Evolutionary conservation across 2,329 filamentous ascomycete species (phyloP), one percentile per base, ranked within the genome.

Genomic region (Orbilia oligospora): DNA sequence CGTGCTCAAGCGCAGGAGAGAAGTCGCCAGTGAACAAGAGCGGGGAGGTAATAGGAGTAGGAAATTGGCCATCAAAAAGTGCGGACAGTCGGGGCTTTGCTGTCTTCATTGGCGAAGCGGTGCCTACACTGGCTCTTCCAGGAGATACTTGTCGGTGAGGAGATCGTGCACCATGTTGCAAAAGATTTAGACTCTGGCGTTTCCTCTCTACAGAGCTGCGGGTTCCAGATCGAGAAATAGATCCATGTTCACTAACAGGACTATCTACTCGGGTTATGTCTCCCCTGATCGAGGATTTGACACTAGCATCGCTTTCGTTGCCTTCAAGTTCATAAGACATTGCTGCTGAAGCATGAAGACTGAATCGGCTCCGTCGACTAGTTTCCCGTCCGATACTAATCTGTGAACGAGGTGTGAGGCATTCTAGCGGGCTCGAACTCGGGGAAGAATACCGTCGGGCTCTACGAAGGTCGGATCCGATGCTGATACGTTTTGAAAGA

Each of bases 361-460:
- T 71, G 49, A 81, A 79, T 22, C 80, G 79, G 18, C 77, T 80
- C 41, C 80, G 80, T 49, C 76, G 69, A 4, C 69, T 64, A 14
- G 46, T 51, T 20, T 68, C 75, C 20, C 79, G 79, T 66, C 76
- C 76, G 49, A 71, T 86, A 30, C 89, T 89, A 55, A 89, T 90
- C 82, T 95, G 91, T 0, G 95, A 98, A 80, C 93, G 91, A 10
- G 96, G 96, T 2, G 96, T 99, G 10, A 93, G 92, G 79, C 93
- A 96, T 84, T 97, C 94, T 83, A 91, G 91, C 0, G 96, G 96
- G 83, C 96, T 99, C 83, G 90, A 96, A 2, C 96, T 97, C 80
- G 93, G 89, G 0, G 93, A 95, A 1, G 94, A 97, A 30, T 90
- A 75, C 18, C 76, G 70, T 9, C 84, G 84, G 56, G 83, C 84